Evolutionary conservation across 768 basidiomycete species (phyloP).

Genomic region (Baorangia bicolor): DNA sequence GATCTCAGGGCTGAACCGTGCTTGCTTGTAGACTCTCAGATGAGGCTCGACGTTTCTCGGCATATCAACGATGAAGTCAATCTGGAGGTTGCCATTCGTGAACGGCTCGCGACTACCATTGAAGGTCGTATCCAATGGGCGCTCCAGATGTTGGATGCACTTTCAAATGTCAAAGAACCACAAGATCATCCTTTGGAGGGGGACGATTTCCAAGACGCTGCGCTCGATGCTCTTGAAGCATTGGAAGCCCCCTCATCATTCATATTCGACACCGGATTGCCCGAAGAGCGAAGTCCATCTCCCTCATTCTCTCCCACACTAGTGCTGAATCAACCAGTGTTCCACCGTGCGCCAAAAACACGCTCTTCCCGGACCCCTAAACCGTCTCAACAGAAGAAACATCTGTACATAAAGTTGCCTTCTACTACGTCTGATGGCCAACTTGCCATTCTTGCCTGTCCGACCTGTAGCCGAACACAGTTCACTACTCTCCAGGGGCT

Average conservation of each 20-base stretch:
- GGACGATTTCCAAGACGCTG: slow-evolving; percentile 39
- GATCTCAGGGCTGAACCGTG: neutral
- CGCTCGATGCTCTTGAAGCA: slow-evolving; percentile 42
- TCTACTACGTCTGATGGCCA: slow-evolving; percentile 30
- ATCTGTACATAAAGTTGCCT: slow-evolving; percentile 40
- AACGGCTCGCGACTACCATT: slow-evolving; percentile 41
- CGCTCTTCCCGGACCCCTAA: slow-evolving; percentile 30
- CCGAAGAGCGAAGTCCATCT: slow-evolving; percentile 24
- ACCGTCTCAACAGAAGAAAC: slow-evolving; percentile 33
- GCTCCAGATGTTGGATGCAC: slow-evolving; percentile 37
- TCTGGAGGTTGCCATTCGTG: slow-evolving; percentile 43
- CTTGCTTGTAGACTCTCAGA: slow-evolving; percentile 13
- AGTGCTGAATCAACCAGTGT: slow-evolving; percentile 9
- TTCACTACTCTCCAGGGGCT: slow-evolving; percentile 53
- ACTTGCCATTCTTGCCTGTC: slow-evolving; percentile 39
- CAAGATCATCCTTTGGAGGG: slow-evolving; percentile 20
- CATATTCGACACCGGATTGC: slow-evolving; percentile 30
- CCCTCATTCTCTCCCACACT: slow-evolving; percentile 22
- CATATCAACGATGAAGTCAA: slow-evolving; percentile 39
- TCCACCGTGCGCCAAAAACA: slow-evolving; percentile 24
- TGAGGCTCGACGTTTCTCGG: slow-evolving; percentile 12
- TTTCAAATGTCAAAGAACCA: slow-evolving; percentile 22
- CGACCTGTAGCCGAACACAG: slow-evolving; percentile 44
- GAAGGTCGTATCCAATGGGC: slow-evolving; percentile 49
- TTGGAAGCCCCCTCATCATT: slow-evolving; percentile 40